Conservation (phyloP, 805 yeast species). For the Peterozyma toletana region DNA sequence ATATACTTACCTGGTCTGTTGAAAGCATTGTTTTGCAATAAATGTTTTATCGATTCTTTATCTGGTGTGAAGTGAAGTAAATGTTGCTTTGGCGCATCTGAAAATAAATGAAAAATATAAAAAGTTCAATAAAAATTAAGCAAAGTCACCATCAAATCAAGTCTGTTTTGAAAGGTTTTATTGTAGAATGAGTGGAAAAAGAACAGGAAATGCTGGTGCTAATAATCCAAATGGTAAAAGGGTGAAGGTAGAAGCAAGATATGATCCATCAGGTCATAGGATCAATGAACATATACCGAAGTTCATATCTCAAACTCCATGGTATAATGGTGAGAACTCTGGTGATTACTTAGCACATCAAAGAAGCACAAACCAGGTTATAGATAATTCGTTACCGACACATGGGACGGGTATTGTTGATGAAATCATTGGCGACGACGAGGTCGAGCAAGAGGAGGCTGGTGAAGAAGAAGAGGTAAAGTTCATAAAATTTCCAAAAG, state of each 20-base stretch:
- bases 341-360: conserved; percentile 54
- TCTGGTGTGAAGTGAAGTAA: too few relatives aligned
- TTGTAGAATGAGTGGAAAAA: too few relatives aligned
- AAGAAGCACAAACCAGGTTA: conserved; percentile 33
- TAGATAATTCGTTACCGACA: conserved; percentile 42
- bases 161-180: too few relatives aligned
- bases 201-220: too few relatives aligned
- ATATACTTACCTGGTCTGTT: too few relatives aligned
- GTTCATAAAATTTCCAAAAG: conserved; percentile 14
- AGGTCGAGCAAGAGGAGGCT: conserved; percentile 4
- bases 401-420: conserved; percentile 54
- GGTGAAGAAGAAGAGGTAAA: conserved; percentile 10
- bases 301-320: conserved; percentile 31
- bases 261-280: conserved; percentile 26
- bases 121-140: too few relatives aligned
- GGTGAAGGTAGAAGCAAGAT: conserved; percentile 1
- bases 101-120: too few relatives aligned
- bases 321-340: conserved; percentile 23
- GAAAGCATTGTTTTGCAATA: too few relatives aligned
- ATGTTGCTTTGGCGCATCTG: too few relatives aligned
- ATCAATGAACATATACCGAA: conserved; percentile 32
- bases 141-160: too few relatives aligned
- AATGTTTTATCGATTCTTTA: too few relatives aligned
- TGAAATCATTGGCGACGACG: conserved; percentile 18
- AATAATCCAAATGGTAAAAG: too few relatives aligned